phyloP scores from a whole-genome alignment of 2,329 filamentous ascomycete genomes.

The Septoria linicola region DNA sequence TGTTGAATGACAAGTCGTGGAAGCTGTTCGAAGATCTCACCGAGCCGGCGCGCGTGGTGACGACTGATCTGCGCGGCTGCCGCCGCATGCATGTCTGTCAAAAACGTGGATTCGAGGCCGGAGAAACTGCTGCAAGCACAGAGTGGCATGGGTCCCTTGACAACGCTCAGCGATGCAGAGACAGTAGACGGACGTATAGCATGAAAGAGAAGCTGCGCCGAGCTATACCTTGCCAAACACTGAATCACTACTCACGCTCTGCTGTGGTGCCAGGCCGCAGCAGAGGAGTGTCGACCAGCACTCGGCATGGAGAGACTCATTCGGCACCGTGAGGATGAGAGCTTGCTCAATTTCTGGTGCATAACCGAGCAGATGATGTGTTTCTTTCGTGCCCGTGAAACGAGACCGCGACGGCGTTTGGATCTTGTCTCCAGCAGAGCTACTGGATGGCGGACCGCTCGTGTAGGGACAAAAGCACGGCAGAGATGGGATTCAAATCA shows the following conservation, averaged over 20 bases:
- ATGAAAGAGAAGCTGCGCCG: slow-evolving; percentile 15
- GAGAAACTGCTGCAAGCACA: slow-evolving; percentile 7
- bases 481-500: not conserved
- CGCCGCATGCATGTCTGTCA: slow-evolving; percentile 8
- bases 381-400: not conserved
- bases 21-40: slow-evolving; percentile 3
- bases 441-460: no score
- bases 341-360: no score
- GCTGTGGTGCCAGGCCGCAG: no score
- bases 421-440: not conserved
- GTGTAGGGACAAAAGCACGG: not conserved
- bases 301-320: not conserved
- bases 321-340: no score
- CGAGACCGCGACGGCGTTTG: not conserved
- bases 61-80: slow-evolving; percentile 17
- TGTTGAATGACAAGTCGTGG: no score
- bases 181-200: slow-evolving; percentile 13
- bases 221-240: not conserved
- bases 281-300: no score
- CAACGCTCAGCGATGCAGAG: slow-evolving; percentile 7
- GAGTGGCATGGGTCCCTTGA: slow-evolving; percentile 1
- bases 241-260: not conserved
- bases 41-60: slow-evolving; percentile 7
- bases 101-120: slow-evolving; percentile 11
- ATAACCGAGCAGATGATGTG: not conserved